Conservation (phyloP, 805 yeast genomes). For the Naumovozyma baii region DNA sequence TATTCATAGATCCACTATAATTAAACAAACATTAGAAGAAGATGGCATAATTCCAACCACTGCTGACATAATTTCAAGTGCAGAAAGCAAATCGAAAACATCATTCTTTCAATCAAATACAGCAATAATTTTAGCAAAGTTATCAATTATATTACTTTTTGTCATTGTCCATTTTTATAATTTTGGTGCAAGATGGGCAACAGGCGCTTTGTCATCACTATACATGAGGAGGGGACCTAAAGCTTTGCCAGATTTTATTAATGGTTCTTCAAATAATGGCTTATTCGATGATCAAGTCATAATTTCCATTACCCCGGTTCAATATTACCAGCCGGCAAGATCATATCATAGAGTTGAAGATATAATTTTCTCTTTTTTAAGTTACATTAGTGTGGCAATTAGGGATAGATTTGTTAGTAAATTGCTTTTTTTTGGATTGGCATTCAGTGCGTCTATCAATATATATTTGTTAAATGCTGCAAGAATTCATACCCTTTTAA, state of each 20-base stretch:
- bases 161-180: conserved; percentile 57
- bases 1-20: conserved; percentile 70
- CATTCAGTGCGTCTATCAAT: conserved; percentile 69
- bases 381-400: conserved; percentile 54
- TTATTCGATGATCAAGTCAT: conserved; percentile 39
- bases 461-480: conserved; percentile 80
- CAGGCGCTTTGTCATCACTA: conserved; percentile 31
- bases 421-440: conserved; percentile 59
- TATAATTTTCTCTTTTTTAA: conserved; percentile 8
- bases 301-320: conserved; percentile 49
- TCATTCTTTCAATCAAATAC: conserved; percentile 30
- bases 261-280: conserved; percentile 10
- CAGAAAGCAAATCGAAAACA: conserved; percentile 16
- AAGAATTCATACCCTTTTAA: conserved; percentile 45
- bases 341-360: conserved; percentile 54
- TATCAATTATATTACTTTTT: conserved; percentile 50
- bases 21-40: conserved; percentile 77
- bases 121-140: conserved; percentile 45
- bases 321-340: conserved; percentile 49
- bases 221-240: conserved; percentile 28
- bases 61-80: conserved; percentile 56
- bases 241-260: conserved; percentile 35
- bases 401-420: conserved; percentile 76
- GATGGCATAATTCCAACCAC: conserved; percentile 75
- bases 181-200: conserved; percentile 56